A percentile compares a stretch with the other conserved stretches of the same genome.
Conservation (phyloP, 306 rosid genomes). For the Hylodesmum podocarpum region DNA sequence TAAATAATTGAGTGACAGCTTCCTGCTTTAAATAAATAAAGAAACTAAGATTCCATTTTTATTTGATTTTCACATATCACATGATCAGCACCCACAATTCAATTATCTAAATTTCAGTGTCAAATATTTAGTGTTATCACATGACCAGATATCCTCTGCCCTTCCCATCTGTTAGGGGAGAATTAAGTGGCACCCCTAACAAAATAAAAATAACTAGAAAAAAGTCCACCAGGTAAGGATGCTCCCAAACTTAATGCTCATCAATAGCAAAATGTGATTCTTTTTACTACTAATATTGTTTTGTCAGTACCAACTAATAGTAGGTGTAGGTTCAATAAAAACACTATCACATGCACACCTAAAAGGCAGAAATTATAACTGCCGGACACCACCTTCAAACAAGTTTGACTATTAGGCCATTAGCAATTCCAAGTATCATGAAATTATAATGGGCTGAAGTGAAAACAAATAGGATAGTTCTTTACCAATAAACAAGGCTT, state of each 20-base stretch:
- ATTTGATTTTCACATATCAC: constrained; percentile 25
- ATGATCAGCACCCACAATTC: constrained; percentile 19
- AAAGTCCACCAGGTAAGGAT: background rate
- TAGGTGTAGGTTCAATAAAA: background rate
- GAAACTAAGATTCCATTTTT: constrained; percentile 21
- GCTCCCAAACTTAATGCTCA: constrained; percentile 15
- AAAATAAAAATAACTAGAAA: background rate
- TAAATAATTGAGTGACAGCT: constrained; percentile 84
- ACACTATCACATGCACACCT: background rate
- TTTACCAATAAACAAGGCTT: background rate
- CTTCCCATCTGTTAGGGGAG: background rate
- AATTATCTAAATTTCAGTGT: background rate
- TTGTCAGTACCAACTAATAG: background rate
- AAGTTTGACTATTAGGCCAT: background rate
- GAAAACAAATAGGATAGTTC: constrained; percentile 12
- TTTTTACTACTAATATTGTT: background rate
- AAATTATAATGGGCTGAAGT: constrained; percentile 2
- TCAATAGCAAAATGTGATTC: constrained; percentile 14
- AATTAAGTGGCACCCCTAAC: background rate
- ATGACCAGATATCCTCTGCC: background rate
- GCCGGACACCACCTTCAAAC: constrained; percentile 15
- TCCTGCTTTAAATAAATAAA: constrained; percentile 58
- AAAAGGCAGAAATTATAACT: background rate
- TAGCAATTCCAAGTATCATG: constrained; percentile 21
- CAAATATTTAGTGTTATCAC: background rate